Conservation (phyloP, 1,284 basidiomycete species). For the Fereydounia khargensis region DNA sequence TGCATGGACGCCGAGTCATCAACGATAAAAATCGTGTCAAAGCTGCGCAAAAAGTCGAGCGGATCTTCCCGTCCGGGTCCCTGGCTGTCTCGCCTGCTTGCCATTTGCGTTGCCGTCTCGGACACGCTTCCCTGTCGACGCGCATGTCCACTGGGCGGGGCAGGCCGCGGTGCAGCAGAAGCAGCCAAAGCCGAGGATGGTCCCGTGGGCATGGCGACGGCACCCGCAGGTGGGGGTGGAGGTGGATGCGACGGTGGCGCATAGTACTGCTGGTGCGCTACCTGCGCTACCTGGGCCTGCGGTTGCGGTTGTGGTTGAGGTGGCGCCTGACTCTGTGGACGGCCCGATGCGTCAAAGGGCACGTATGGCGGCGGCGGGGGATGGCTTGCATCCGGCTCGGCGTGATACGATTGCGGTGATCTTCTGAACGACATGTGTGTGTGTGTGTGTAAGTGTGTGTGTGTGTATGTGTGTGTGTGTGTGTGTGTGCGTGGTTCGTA, state of each 20-base stretch:
- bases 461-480: neutral
- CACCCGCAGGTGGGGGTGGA: neutral
- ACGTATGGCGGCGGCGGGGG: constrained; percentile 12
- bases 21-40: constrained; percentile 35
- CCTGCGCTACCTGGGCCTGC: constrained; percentile 3
- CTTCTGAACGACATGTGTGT: neutral
- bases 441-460: neutral
- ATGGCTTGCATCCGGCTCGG: constrained; percentile 1
- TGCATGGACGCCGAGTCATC: constrained; percentile 40
- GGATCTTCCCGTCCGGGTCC: constrained; percentile 10
- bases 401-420: neutral
- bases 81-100: too few relatives aligned
- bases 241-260: constrained; percentile 8
- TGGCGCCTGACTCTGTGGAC: neutral
- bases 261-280: constrained; percentile 1
- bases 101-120: too few relatives aligned
- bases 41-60: constrained; percentile 8
- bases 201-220: neutral
- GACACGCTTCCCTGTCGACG: too few relatives aligned
- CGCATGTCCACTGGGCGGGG: too few relatives aligned
- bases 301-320: neutral
- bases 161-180: too few relatives aligned
- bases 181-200: too few relatives aligned
- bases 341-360: neutral
- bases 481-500: neutral